A percentile compares a stretch with the other conserved stretches of the same genome.
phyloP scores from a whole-genome alignment of 306 rosid species.

The apple (Malus domestica) region ASM211411v1 NC_041795.1:4956501-4957000 shows the following conservation, averaged over 20 bases:
- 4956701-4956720: constrained; percentile 82
- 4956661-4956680: constrained; percentile 84
- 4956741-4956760: constrained; percentile 86
- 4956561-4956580: constrained; percentile 89
- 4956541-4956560: constrained; percentile 76
- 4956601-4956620: constrained; percentile 61
- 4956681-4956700: constrained; percentile 82
- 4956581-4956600: constrained; percentile 90
- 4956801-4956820: constrained; percentile 77
- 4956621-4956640: constrained; percentile 91
- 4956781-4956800: constrained; percentile 81
- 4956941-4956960: constrained; percentile 53
- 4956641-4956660: constrained; percentile 85
- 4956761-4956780: constrained; percentile 91
- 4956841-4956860: constrained; percentile 43
- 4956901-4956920: constrained; percentile 71
- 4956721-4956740: constrained; percentile 81
- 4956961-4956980: constrained; percentile 37
- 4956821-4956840: constrained; percentile 54
- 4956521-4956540: constrained; percentile 73
- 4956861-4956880: constrained; percentile 51
- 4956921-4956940: constrained; percentile 48
- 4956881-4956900: constrained; percentile 57
- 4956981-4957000: constrained; percentile 35
- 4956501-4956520: constrained; percentile 94